Evolutionary conservation across 1,139 yeast genomes (phyloP), one percentile per base, ranked within the genome.

Genomic region (Schizosaccharomyces versatilis): DNA sequence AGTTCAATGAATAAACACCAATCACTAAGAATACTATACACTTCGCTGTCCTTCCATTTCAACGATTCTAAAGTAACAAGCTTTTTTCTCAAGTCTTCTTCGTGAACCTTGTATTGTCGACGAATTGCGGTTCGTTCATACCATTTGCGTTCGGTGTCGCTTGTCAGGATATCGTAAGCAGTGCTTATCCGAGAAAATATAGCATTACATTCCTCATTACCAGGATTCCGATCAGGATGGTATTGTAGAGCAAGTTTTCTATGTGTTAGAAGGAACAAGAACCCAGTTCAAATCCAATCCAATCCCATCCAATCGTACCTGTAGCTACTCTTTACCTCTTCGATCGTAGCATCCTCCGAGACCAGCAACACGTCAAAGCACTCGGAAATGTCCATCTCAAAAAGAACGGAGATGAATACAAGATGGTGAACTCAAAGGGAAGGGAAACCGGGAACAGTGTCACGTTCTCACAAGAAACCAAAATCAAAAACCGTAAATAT

Each of bases 221-320:
- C 32, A 10, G 49, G 49, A 44, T 44, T 17, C 32, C 49, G 19
- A 44, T 44, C 49, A 32, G 49, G 49, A 14, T 44, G 49, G 19
- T 44, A 44, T 7, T 7, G 49, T 14, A 44, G 19, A 19, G 49
- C 49, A 19, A 44, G 38, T 39, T 9, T 52, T 38, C 49, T 41
- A 36, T 24, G 12, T 2, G 12, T 12, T 12, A n/a, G n/a, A 15
- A 36, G 12, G 51, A 47, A 24, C 8, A 17, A 6, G 40, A 9
- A 17, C 24, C 19, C 24, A 44, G 49, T 24, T 10, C 5, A 17
- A 8, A 44, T 17, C 19, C 49, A 17, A 19, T 10, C 12, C 19
- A 12, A 6, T 41, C 17, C 12, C 15, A 7, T 41, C 17, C n/a
- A 9, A 9, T 44, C 49, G 32, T 44, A 44, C 49, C 49, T 19